phyloP scores from a whole-genome alignment of 2,329 filamentous ascomycete species.

The Hypoxylon sp. region DNA sequence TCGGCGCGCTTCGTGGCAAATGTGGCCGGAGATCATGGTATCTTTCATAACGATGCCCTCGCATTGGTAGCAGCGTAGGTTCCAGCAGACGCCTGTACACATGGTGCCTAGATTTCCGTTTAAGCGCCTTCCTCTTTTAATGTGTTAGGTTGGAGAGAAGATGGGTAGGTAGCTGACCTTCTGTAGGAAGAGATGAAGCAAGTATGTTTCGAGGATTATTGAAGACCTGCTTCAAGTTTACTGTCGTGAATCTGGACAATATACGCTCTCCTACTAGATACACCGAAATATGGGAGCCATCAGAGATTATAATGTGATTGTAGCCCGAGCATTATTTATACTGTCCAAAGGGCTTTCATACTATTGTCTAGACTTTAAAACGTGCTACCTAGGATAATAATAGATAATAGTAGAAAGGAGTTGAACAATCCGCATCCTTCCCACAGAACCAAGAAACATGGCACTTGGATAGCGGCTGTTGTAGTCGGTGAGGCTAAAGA shows the following conservation, averaged over 20 bases:
- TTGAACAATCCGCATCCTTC: conserved; percentile 15
- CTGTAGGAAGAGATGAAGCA: conserved; percentile 9
- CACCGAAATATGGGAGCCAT: not conserved
- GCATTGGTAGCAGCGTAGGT: conserved; percentile 40
- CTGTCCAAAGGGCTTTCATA: not conserved
- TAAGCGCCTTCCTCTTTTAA: not conserved
- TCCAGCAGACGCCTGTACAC: conserved; percentile 46
- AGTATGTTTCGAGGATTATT: conserved; percentile 8
- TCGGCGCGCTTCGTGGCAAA: conserved; percentile 38
- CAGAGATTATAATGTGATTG: conserved; percentile 6
- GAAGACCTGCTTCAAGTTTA: conserved; percentile 33
- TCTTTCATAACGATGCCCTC: conserved; percentile 32
- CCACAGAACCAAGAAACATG: conserved; percentile 14
- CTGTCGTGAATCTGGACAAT: not conserved
- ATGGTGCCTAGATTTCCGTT: conserved; percentile 29
- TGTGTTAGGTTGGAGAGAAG: not conserved
- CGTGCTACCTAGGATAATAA: conserved; percentile 17
- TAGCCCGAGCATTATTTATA: conserved; percentile 7
- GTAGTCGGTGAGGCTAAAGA: conserved; percentile 17
- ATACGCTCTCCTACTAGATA: not conserved
- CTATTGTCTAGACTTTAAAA: conserved; percentile 11
- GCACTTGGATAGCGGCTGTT: not conserved
- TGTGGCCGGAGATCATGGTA: conserved; percentile 37
- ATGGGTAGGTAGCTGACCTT: not conserved
- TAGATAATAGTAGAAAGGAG: conserved; percentile 17